Evolutionary conservation across 495 filamentous ascomycete genomes (phyloP).

Genomic region (Talaromyces stipitatus): DNA sequence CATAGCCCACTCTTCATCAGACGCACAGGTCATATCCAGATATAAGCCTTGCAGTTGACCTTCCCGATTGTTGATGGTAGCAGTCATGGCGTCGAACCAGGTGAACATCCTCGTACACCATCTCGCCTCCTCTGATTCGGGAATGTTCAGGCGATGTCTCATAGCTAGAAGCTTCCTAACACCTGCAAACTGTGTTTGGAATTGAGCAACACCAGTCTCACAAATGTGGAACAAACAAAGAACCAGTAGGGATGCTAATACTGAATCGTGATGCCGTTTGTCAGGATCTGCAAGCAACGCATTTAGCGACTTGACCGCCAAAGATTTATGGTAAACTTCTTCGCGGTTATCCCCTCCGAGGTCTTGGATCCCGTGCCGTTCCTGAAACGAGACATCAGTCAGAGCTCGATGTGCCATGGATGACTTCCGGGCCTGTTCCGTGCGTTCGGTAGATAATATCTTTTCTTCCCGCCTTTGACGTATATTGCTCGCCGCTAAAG

Average conservation of each 20-base stretch:
- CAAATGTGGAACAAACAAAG: slow-evolving; percentile 91
- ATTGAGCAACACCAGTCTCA: slow-evolving; percentile 84
- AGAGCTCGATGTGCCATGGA: slow-evolving; percentile 42
- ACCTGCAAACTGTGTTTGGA: slow-evolving; percentile 88
- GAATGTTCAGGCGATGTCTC: slow-evolving; percentile 52
- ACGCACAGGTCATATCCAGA: slow-evolving; percentile 57
- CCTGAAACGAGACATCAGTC: slow-evolving; percentile 30
- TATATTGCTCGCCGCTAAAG: slow-evolving; percentile 79
- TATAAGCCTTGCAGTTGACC: slow-evolving; percentile 70
- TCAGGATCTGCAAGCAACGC: slow-evolving; percentile 67
- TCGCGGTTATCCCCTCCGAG: slow-evolving; percentile 46
- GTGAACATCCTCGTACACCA: slow-evolving; percentile 98
- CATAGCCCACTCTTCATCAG: slow-evolving; percentile 65
- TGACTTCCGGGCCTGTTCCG: slow-evolving; percentile 38
- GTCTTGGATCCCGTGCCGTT: slow-evolving; percentile 24
- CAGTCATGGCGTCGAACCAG: slow-evolving; percentile 92
- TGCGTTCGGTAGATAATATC: slow-evolving; percentile 34
- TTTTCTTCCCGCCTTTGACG: slow-evolving; percentile 39
- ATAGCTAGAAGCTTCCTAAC: slow-evolving; percentile 87
- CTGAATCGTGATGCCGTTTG: slow-evolving; percentile 74
- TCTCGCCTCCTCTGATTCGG: slow-evolving; percentile 58
- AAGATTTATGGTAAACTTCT: slow-evolving; percentile 72
- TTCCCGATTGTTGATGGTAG: slow-evolving; percentile 86
- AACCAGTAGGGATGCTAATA: slow-evolving; percentile 78
- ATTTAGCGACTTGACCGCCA: slow-evolving; percentile 78